Evolutionary conservation across 176 grass and related monocot species (phyloP), one percentile per base, ranked within the genome.

Genomic region (Saccharum spontaneum): DNA sequence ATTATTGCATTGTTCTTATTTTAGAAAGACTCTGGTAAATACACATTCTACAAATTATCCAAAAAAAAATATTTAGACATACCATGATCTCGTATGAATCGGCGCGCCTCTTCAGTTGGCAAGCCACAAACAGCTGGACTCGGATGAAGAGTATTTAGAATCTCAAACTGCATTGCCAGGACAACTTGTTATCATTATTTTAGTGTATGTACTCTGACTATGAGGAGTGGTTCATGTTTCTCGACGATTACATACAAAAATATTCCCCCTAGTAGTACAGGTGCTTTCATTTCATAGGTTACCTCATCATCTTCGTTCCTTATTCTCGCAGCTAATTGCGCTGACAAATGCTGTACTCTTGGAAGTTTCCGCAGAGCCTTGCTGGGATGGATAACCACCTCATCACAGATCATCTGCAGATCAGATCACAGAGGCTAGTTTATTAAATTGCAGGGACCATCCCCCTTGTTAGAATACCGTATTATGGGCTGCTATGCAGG

Each of bases 121-220:
- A 99, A 87, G 82, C 97, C 94, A 92, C 97, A 95, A 89, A 94
- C 97, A 76, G 91, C 94, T 84, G 97, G 91, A 79, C 97, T 99
- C 65, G 93, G 97, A 87, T 99, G 97, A 74, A 99, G 90, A 86
- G 88, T 88, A 69, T 87, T 94, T 81, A 99, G 81, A 55, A 99
- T 95, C 18, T 96, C 97, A 85, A 99, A 99, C 97, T 99, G 86
- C 59, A 92, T 69, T 50, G 44, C 24, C 71, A 73, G 48, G 10
- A 67, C 37, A 87, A 73, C 26, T 7, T 61, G 17, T 54, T 62
- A 24, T 64, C 13, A 71, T 24, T 0, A 67, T 33, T 3, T 20
- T 48, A 69, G 38, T 71, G 18, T 22, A 13, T 71, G 18, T 22
- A 13, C 46, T 5, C 17, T 49, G 49, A 52, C 50, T 54, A 26